These are phyloP conservation scores for Trifolium subterraneum DNA, from an alignment of 306 rosid species.

Conservation along the genomic window DNA sequence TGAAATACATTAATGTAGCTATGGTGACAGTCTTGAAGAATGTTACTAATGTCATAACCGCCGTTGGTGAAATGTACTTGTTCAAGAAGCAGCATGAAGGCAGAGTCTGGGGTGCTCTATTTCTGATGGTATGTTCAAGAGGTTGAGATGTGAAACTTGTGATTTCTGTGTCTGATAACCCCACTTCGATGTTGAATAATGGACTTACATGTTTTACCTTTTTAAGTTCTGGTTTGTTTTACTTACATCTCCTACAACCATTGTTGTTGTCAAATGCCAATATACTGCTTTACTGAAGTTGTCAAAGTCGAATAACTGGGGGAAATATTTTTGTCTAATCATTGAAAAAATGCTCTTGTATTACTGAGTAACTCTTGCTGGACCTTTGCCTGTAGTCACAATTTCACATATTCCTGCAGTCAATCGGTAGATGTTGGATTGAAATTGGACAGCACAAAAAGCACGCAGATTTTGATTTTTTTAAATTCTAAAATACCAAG, in stretches of 20 bases:
- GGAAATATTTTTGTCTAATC: conserved; percentile 22
- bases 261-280: conserved; percentile 11
- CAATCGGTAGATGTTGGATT: too few species aligned
- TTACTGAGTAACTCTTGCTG: conserved; percentile 1
- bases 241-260: conserved; percentile 30
- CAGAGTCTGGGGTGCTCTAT: conserved; percentile 93
- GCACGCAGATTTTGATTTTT: too few species aligned
- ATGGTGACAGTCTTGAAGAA: conserved; percentile 99
- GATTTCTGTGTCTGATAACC: conserved; percentile 3
- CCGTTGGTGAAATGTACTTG: conserved; percentile 93
- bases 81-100: conserved; percentile 87
- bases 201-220: neutral
- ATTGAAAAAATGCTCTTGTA: neutral
- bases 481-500: too few species aligned
- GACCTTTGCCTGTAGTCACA: too few species aligned
- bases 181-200: neutral
- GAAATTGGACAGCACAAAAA: too few species aligned
- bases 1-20: conserved; percentile 96
- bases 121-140: conserved; percentile 78
- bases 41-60: conserved; percentile 96
- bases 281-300: conserved; percentile 7
- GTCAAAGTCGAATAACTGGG: conserved; percentile 17
- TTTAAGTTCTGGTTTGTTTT: conserved; percentile 11
- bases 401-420: too few species aligned
- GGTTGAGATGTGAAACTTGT: conserved; percentile 24